Conservation (phyloP, 768 basidiomycete genomes). For the Imleria badia region DNA sequence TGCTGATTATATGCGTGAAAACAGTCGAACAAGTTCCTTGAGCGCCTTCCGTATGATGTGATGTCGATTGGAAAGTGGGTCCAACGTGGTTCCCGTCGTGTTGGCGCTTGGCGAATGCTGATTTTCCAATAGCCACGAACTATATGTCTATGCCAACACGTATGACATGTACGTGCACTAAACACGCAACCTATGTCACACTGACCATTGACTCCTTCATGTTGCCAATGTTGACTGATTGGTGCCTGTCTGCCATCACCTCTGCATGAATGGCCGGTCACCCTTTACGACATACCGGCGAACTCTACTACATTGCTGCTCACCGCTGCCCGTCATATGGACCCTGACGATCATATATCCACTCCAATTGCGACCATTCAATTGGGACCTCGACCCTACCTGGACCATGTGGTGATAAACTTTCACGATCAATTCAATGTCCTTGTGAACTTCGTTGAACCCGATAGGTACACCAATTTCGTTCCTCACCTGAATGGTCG, state of each 20-base stretch:
- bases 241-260: background rate
- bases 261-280: background rate
- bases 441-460: background rate
- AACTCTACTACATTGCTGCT: background rate
- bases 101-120: background rate
- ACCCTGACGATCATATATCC: conserved; percentile 10
- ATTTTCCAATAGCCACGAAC: conserved; percentile 59
- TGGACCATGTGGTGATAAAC: background rate
- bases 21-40: conserved; percentile 74
- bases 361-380: background rate
- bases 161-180: conserved; percentile 55
- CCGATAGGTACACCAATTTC: conserved; percentile 59
- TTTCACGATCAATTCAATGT: background rate
- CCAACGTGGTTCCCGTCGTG: background rate
- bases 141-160: conserved; percentile 69
- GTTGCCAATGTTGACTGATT: background rate
- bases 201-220: conserved; percentile 3
- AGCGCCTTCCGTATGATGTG: conserved; percentile 74
- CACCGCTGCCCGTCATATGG: background rate
- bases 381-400: background rate
- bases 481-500: conserved; percentile 63
- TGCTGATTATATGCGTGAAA: background rate
- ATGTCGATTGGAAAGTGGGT: conserved; percentile 83
- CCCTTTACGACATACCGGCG: background rate
- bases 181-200: background rate